Base-by-base conservation (phyloP, 2,329 filamentous ascomycete species). In the Stagonosporopsis vannaccii region DNA sequence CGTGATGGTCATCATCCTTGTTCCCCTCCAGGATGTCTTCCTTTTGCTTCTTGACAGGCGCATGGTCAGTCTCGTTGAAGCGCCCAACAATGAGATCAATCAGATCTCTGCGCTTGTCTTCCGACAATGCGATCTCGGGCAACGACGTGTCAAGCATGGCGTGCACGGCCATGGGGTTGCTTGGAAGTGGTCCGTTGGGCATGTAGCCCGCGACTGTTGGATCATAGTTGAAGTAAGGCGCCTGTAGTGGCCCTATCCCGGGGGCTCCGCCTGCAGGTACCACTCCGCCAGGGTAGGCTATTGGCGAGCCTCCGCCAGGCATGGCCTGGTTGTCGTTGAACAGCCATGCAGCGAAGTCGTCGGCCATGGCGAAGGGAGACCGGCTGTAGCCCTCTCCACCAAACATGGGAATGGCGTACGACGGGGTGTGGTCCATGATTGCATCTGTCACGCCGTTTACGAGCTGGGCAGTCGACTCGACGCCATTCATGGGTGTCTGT, bases 81-180 rank as follows among this genome's bases (percentile, higher is more conserved):
- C 90, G 86, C 9, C 86, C 85, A 54, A 85, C 87, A 73, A 98
- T 94, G 45, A 96, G 83, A 48, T 95, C 89, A 33, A 94, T 87
- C 11, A 98, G 79, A 60, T 95, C 89, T 71, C 89, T 87, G 59
- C 92, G 89, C 79, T 96, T 97, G 61, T 92, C 90, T 62, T 96
- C 92, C 0, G 92, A 96, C 54, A 98, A 83, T 7, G 90, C 84
- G 3, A 89, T 89, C 69, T 96, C 91, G 0, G 90, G 90, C 6
- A 90, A 85, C 49, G 87, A 90, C 22, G 91, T 88, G 70, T 96
- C 92, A 23, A 96, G 82, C 35, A 96, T 83, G 66, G 90, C 96
- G 54, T 89, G 94, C 43, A 97, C 90, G 17, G 91, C 90, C 92
- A 96, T 97, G 32, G 93, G 88, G 68, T 96, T 90, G 64, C 91